Conservation (phyloP, 129 eudicot genomes). For the Artemisia tridentata region DNA sequence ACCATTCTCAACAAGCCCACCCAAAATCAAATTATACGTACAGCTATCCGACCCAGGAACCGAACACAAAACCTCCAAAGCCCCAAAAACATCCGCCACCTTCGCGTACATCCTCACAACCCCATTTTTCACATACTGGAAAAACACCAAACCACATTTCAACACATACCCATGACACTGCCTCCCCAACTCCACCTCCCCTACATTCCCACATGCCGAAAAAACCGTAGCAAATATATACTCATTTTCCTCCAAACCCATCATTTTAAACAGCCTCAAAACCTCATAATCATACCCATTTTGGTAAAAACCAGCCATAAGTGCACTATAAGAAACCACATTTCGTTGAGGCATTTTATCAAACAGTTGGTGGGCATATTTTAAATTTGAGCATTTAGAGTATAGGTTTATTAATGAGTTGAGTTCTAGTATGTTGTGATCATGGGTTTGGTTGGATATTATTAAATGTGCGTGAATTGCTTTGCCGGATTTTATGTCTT, state of each 20-base stretch:
- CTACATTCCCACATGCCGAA: slow-evolving; percentile 46
- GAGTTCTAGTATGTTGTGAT: slow-evolving; percentile 32
- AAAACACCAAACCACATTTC: slow-evolving; percentile 55
- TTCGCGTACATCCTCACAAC: slow-evolving; percentile 51
- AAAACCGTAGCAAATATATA: slow-evolving; percentile 47
- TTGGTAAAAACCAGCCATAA: slow-evolving; percentile 47
- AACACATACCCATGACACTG: slow-evolving; percentile 45
- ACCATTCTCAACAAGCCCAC: slow-evolving; percentile 47
- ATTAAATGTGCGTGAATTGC: slow-evolving; percentile 51
- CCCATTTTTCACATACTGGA: slow-evolving; percentile 60
- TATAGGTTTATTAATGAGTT: slow-evolving; percentile 51
- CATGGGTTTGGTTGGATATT: slow-evolving; percentile 31
- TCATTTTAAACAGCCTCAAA: slow-evolving; percentile 37
- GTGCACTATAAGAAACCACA: slow-evolving; percentile 53
- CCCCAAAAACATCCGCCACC: slow-evolving; percentile 41
- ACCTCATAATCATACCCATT: slow-evolving; percentile 39
- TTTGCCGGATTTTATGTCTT: slow-evolving; percentile 37
- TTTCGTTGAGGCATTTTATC: slow-evolving; percentile 33
- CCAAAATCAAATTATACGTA: slow-evolving; percentile 50
- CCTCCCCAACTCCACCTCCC: slow-evolving; percentile 20
- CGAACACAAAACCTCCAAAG: slow-evolving; percentile 43
- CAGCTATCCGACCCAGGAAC: slow-evolving; percentile 43
- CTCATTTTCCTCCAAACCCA: slow-evolving; percentile 40
- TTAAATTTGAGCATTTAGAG: slow-evolving; percentile 43
- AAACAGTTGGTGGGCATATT: slow-evolving; percentile 21